Base-by-base conservation (phyloP, 208 protist species). In the Naegleria lovaniensis region DNA sequence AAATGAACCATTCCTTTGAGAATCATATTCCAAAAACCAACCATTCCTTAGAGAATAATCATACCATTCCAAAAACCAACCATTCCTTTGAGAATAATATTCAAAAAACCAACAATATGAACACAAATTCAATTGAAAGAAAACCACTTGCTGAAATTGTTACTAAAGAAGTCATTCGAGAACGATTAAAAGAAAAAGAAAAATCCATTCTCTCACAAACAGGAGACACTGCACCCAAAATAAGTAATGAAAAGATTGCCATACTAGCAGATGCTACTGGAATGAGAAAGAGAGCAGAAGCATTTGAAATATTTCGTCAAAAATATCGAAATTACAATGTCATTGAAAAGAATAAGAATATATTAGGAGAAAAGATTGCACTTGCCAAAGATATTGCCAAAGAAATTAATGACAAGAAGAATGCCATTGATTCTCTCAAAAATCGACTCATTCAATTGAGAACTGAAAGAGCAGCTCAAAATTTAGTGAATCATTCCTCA, bases 381-480 rank as follows among this genome's bases (percentile, higher is more conserved):
- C 9, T 40, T 29, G 39, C 41, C 6, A 88, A 88, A 58, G 41
- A 58, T 6, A 36, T 88, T 36, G 39, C 41, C 1, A 88, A n/a
- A 48, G 85, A n/a, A 7, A 58, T 88, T 7, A 33, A 88, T 40
- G n/a, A 88, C 2, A 48, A 51, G n/a, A 88, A 38, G 33, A 7
- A 9, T 15, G 39, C 33, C 16, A 39, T 88, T 11, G n/a, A 88
- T 22, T 13, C 6, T 6, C 55, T 88, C n/a, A 88, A 88, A 36
- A 58, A 88, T 11, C 3, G 40, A 38, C n/a, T 88, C 0, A 39
- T 58, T n/a, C 39, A 58, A 58, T 22, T 51, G 5, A 48, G 43
- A 88, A 88, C 43, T 5, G 85, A 88, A 58, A 79, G 67, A 79
- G 67, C 67, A 36, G 29, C 67, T 7, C 67, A 79, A 79, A 79